Evolutionary conservation across 192 early-diverging fungal species (phyloP).

Genomic region (Chytriomyces sp.): DNA sequence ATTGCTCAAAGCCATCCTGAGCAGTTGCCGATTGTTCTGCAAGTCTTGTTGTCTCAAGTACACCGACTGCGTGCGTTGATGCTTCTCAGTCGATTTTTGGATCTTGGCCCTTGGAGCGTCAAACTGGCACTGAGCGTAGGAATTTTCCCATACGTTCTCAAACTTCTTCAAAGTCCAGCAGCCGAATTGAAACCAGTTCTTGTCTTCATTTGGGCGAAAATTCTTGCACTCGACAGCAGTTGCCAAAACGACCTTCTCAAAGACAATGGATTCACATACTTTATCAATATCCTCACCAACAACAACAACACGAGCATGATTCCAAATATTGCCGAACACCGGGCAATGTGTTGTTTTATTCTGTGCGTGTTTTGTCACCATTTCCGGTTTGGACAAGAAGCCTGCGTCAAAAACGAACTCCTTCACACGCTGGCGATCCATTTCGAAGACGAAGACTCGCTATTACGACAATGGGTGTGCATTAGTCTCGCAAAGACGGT

Average conservation of each 20-base stretch:
- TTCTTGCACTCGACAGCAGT: conserved; percentile 88
- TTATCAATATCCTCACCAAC: conserved; percentile 79
- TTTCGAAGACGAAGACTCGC: conserved; percentile 71
- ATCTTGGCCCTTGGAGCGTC: conserved; percentile 93
- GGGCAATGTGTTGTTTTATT: conserved; percentile 93
- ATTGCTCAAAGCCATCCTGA: conserved; percentile 79
- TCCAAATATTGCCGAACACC: conserved; percentile 80
- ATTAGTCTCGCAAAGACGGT: conserved; percentile 87
- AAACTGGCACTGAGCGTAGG: conserved; percentile 91
- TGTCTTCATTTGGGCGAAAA: conserved; percentile 96
- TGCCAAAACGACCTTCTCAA: conserved; percentile 91
- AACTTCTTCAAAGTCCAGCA: conserved; percentile 90
- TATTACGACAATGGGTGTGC: conserved; percentile 87
- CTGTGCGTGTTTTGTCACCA: conserved; percentile 89
- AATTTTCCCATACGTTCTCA: conserved; percentile 96
- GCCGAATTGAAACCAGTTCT: conserved; percentile 91
- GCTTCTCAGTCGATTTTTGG: conserved; percentile 87
- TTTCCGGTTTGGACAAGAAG: conserved; percentile 79
- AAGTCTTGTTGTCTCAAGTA: conserved; percentile 93
- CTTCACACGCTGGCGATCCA: conserved; percentile 70
- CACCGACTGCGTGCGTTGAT: conserved; percentile 91
- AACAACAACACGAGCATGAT: conserved; percentile 56
- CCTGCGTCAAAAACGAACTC: conserved; percentile 73
- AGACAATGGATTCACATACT: conserved; percentile 89
- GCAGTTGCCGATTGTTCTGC: conserved; percentile 94